Evolutionary conservation across 768 basidiomycete species (phyloP), one percentile per base, ranked within the genome.

Genomic region (Hygrophoropsis aurantiaca): DNA sequence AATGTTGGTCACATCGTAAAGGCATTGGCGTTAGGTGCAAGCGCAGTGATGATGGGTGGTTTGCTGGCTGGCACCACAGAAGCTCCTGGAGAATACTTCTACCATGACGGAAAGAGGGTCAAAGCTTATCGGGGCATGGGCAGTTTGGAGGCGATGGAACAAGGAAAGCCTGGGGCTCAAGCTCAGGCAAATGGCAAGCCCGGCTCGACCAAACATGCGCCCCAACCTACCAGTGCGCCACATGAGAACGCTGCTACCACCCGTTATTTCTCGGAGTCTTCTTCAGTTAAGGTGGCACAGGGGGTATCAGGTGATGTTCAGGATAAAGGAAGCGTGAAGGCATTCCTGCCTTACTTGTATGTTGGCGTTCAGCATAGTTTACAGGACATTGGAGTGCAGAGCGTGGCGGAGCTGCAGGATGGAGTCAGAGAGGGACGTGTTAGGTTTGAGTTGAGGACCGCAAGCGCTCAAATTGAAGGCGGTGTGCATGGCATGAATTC

Each of bases 51-150:
- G 97, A 97, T 99, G 97, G 97, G 97, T 37, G 87, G 92, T 8
- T 70, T 98, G 40, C 76, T 99, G 21, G 97, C 97, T 2, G 95
- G 95, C 24, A 98, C 97, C 27, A 85, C 91, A 52, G 95, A 99
- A 68, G 92, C 94, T 0, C 97, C 97, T 0, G 97, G 97, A 57
- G 94, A 98, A 72, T 99, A 97, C 75, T 98, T 97, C 68, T 99
- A 95, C 71, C 94, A 98, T 62, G 94, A 97, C 54, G 97, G 97
- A 53, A 97, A 97, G 75, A 87, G 97, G 40, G 93, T 98, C 64
- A 99, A 99, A 79, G 85, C 94, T 26, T 99, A 98, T 72, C 86
- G 97, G 47, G 97, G 97, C 4, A 99, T 99, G 97, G 95, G 97
- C 16, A 90, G 87, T 60, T 75, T 97, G 60, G 91, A 94, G 69